These are phyloP conservation scores for Camelina sativa DNA, from an alignment of 345 rosid genomes.

Conservation along the genomic window DNA sequence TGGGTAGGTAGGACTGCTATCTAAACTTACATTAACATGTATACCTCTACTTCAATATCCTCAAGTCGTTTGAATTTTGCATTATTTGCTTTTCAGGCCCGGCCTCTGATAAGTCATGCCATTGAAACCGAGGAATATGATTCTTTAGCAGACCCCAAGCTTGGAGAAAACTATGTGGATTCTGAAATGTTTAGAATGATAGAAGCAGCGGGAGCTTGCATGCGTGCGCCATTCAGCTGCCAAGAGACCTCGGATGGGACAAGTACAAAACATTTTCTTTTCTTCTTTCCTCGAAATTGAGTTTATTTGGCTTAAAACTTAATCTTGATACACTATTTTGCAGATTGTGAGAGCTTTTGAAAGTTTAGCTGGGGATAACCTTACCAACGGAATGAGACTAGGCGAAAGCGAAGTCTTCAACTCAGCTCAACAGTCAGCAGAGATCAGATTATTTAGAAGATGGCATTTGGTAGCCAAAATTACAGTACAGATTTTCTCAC, in stretches of 20 bases:
- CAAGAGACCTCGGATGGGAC: conserved; percentile 96
- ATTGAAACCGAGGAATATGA: conserved; percentile 66
- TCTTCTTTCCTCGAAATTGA: neutral
- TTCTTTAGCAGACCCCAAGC: conserved; percentile 77
- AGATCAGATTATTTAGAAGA: conserved; percentile 86
- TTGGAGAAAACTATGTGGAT: conserved; percentile 64
- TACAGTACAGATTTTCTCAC: conserved; percentile 78
- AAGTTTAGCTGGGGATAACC: conserved; percentile 62
- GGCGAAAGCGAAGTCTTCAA: conserved; percentile 84
- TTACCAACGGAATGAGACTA: conserved; percentile 86
- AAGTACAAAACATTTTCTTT: conserved; percentile 51
- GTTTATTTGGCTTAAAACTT: neutral
- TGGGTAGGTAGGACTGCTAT: conserved; percentile 56
- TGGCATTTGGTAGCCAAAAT: conserved; percentile 91
- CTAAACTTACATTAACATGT: neutral
- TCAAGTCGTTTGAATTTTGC: neutral
- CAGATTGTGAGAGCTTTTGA: conserved; percentile 93
- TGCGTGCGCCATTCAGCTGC: conserved; percentile 84
- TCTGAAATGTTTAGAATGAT: conserved; percentile 86
- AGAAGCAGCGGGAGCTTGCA: conserved; percentile 90
- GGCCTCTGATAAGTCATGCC: conserved; percentile 79
- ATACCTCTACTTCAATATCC: neutral
- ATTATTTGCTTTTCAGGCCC: conserved; percentile 58
- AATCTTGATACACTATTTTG: conserved; percentile 10
- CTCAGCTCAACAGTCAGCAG: conserved; percentile 82